Evolutionary conservation across 1,284 basidiomycete species (phyloP).

Genomic region (Somion occarium): DNA sequence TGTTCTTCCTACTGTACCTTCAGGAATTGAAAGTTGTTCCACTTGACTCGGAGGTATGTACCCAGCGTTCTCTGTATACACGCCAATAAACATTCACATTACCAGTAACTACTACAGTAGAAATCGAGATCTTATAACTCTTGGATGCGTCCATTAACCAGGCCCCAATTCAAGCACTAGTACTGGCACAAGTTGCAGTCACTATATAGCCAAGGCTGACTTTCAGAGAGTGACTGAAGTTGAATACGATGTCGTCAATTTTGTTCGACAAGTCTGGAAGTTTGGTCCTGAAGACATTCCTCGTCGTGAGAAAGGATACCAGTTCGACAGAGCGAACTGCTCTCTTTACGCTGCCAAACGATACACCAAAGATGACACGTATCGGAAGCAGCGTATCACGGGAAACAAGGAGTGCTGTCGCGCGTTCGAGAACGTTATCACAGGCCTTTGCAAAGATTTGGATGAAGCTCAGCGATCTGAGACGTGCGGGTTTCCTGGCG

Average conservation of each 20-base stretch:
- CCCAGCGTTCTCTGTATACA: too few relatives aligned
- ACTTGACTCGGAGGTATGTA: too few relatives aligned
- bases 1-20: too few relatives aligned
- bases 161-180: too few relatives aligned
- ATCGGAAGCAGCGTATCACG: background rate
- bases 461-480: background rate
- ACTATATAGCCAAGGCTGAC: background rate
- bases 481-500: background rate
- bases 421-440: background rate
- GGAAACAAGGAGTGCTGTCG: background rate
- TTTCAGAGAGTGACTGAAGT: background rate
- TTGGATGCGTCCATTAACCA: too few relatives aligned
- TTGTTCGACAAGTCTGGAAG: conserved; percentile 2
- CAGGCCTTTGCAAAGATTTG: background rate
- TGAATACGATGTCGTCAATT: conserved; percentile 4
- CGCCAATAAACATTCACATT: too few relatives aligned
- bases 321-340: background rate
- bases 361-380: background rate
- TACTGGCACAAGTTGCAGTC: too few relatives aligned
- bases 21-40: too few relatives aligned
- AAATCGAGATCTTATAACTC: too few relatives aligned
- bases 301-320: background rate
- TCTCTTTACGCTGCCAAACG: background rate
- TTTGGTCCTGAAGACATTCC: conserved; percentile 6
- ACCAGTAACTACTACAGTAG: too few relatives aligned